Base-by-base conservation (phyloP, 2,329 filamentous ascomycete genomes). In the Acarospora socialis region DNA sequence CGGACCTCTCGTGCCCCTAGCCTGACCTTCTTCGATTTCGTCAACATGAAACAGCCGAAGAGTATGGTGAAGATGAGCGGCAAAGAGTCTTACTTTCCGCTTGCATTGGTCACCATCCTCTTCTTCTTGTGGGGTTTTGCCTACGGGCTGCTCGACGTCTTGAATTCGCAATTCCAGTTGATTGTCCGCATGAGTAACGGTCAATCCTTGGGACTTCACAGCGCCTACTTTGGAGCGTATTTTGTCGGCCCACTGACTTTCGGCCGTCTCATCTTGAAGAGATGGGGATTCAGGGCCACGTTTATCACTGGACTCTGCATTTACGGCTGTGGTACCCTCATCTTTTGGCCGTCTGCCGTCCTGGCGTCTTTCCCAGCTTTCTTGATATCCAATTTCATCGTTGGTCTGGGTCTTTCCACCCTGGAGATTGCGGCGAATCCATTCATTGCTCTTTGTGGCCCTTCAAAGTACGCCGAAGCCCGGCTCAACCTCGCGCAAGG, bases 61-160 rank as follows among this genome's bases (percentile, higher is more conserved):
- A 72, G 68, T 40, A 67, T 76, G 55, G 61, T 73, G 2, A 60
- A 71, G 10, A 52, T 73, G 48, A 70, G 57, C 19, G 69, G 65
- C 37, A 55, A 57, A 32, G 68, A 76, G 41, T 72, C 68, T 0
- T 46, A 73, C 7, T 65, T 67, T 21, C 69, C 70, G 0, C 60
- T 70, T 14, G 55, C 65, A 2, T 42, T 82, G 40, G 82, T 92
- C 14, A 81, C 80, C 1, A 68, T 86, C 5, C 61, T 93, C 0
- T 92, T 93, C 56, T 74, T 92, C 41, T 60, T 93, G 3, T 92
- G 83, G 84, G 86, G 86, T 0, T 78, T 93, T 36, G 84, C 83
- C 0, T 93, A 93, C 45, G 86, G 86, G 1, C 66, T 93, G 2
- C 62, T 93, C 4, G 83, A 90, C 46, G 78, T 77, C 0, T 66